Percentiles rank a stretch among this genome's conserved stretches.
phyloP scores from a whole-genome alignment of 2,329 filamentous ascomycete species.

The Fusarium sp. region DNA sequence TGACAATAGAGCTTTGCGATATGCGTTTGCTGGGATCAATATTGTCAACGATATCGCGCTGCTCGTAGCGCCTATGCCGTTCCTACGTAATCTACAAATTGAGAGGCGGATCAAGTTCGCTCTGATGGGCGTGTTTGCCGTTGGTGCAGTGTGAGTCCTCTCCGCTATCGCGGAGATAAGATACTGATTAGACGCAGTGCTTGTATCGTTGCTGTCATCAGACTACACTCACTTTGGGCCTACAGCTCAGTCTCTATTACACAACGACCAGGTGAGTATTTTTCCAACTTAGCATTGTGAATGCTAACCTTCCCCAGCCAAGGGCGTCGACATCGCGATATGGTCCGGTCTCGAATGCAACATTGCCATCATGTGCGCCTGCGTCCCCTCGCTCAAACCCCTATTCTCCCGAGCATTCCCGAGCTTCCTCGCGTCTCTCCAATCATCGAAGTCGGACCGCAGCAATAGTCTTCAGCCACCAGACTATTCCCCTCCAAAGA shows the following conservation, averaged over 20 bases:
- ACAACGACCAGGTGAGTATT: neutral
- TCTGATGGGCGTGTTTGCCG: conserved; percentile 1
- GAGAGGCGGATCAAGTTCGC: neutral
- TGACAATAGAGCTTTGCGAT: neutral
- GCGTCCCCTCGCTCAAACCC: neutral
- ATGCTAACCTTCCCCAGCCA: neutral
- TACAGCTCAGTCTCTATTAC: neutral
- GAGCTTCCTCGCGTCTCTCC: neutral
- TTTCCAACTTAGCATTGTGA: neutral
- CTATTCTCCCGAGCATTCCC: neutral
- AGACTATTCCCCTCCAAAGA: neutral
- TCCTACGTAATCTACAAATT: neutral
- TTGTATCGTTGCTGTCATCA: neutral
- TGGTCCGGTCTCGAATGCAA: conserved; percentile 4
- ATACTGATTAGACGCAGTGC: neutral
- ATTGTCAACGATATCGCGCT: neutral
- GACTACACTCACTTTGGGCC: neutral
- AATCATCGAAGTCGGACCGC: neutral
- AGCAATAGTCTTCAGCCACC: neutral
- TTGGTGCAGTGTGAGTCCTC: neutral
- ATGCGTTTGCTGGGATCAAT: neutral
- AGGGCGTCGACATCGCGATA: neutral
- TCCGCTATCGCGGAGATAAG: rapidly evolving
- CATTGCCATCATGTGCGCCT: conserved; percentile 9
- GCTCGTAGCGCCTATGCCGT: neutral